Evolutionary conservation across 139 green algal genomes (phyloP), one percentile per base, ranked within the genome.

Genomic region (Coelastrella sp.): DNA sequence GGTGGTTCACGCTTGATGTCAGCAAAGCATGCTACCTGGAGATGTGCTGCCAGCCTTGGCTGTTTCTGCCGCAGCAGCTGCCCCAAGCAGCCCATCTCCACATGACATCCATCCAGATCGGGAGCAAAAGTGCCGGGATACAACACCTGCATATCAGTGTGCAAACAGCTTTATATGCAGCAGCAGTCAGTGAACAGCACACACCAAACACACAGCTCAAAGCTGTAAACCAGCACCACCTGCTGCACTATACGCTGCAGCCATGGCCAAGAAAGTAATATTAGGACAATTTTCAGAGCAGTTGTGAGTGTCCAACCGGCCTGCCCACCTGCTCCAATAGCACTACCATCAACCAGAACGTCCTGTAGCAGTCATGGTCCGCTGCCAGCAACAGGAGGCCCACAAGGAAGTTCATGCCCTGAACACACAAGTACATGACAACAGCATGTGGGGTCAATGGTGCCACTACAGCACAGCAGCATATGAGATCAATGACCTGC

Each of bases 101-200:
- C 95, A 89, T 98, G 96, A 49, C 94, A 96, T 17, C 96, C 96
- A 20, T 87, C 90, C 58, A 98, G 94, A 82, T 96, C 94, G 25
- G 82, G 61, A 6, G 92, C 89, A 78, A 97, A 98, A 80, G 94
- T 93, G 8, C 91, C 70, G 8, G 91, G 90, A 91, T 97, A 97
- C 85, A 97, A 87, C 86, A 84, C 86, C 75, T 90, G 74, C 60
- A 68, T 76, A 57, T 25, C 10, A n/a, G 27, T 25, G 8, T 58
- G 35, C 3, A 3, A 61, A 35, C 85, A 83, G 70, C 72, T 84
- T 57, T 57, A 83, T 8, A 73, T 78, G 61, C 68, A 89, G 68
- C 84, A 79, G 20, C 35, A 22, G 63, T 70, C 63, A 79, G 7
- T 8, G 22, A 60, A 59, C 35, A 20, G 15, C 14, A 56, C 14